Percentiles rank a stretch among this genome's conserved stretches.
Conservation (phyloP, 2,329 filamentous ascomycete species). For the Tolypocladium pustulatum region DNA sequence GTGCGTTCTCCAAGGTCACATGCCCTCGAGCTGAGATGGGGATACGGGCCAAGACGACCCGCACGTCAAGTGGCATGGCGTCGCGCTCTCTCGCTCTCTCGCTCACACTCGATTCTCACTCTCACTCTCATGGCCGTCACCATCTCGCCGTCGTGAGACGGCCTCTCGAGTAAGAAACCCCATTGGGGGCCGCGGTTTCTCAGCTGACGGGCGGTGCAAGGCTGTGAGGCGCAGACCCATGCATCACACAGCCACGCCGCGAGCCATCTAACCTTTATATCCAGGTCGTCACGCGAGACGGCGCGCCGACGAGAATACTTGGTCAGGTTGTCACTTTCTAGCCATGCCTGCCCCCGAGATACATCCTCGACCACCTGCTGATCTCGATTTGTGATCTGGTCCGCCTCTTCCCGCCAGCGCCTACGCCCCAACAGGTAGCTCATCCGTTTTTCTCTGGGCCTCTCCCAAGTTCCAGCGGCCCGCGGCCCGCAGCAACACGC, state of each 20-base stretch:
- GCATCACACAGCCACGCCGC: neutral
- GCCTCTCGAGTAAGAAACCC: neutral
- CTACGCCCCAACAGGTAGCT: neutral
- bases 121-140: neutral
- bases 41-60: neutral
- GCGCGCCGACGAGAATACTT: neutral
- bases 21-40: neutral
- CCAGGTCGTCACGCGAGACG: neutral
- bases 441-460: neutral
- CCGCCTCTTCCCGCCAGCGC: neutral
- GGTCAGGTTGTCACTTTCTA: neutral
- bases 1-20: neutral
- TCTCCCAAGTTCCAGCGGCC: neutral
- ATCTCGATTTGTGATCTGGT: neutral
- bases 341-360: neutral
- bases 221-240: neutral
- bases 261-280: neutral
- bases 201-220: neutral
- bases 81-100: neutral
- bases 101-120: neutral
- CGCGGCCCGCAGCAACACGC: neutral
- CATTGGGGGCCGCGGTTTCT: neutral
- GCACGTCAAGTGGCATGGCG: neutral
- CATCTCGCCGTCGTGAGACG: neutral
- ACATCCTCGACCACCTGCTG: neutral